Base-by-base conservation (phyloP, 257 asterid genomes). In the Nicotiana knightiana region DNA sequence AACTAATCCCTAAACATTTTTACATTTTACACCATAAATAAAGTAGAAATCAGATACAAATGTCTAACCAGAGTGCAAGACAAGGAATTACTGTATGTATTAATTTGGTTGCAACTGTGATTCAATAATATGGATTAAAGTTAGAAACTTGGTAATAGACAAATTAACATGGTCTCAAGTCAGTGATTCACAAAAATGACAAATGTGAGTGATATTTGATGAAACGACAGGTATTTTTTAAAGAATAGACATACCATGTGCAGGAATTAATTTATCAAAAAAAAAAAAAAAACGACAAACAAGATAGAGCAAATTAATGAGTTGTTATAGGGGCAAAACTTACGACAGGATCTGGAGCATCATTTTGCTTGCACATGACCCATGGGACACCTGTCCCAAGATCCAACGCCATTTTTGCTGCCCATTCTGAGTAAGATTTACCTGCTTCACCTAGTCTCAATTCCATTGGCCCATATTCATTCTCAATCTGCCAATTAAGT, bases 271-370 rank as follows among this genome's bases (percentile, higher is more conserved):
- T 67, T 80, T 79, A 82, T 87, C 77, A 82, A 81, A 66, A 83
- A 80, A 28, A 66, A 83, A 80, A 28, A 55, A 67, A 39, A 87
- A 79, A 77, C 37, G 70, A 33, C 61, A 82, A 43, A 73, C n/a
- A 71, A 24, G 39, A 81, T 80, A 33, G 26, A 46, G 35, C 53
- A 67, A 17, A 81, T 63, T 67, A 59, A 68, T 66, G 59, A 59
- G 33, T 65, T 24, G 43, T 24, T 63, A 4, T 17, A 80, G 39
- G 9, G 65, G 48, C 2, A 65, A 81, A 73, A 88, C 97, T 85
- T 83, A 96, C 99, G 85, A 94, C 77, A 39, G 85, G 87, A 66
- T 84, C 85, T n/a, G 85, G 87, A 54, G 87, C 87, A 76, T 84
- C 87, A n/a, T 84, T 80, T 81, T 84, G 87, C 73, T 84, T 84